phyloP scores from a whole-genome alignment of 2,329 filamentous ascomycete species.

The Phaeosphaeriaceae sp. region DNA sequence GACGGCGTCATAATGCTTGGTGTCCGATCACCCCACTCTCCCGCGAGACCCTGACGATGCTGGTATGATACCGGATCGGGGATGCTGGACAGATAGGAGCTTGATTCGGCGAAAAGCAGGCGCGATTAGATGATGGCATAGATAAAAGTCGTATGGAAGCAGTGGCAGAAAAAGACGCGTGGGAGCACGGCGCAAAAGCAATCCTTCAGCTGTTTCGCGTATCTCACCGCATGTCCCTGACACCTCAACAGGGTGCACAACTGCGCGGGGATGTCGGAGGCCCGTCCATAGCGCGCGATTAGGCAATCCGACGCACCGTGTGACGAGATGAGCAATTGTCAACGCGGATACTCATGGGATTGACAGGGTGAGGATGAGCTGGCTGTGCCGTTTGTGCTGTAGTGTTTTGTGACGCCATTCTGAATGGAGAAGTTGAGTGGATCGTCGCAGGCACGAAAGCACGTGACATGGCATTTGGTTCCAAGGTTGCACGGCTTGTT shows the following conservation, averaged over 20 bases:
- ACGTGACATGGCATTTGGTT: too few species aligned
- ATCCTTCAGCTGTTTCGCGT: not conserved
- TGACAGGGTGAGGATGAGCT: not conserved
- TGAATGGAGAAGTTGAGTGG: not conserved
- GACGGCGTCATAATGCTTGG: conserved; percentile 45
- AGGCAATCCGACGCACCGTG: not conserved
- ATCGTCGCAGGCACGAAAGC: not conserved
- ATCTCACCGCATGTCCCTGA: conserved; percentile 21
- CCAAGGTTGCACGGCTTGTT: too few species aligned
- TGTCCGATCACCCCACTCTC: conserved; percentile 30
- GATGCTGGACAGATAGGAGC: conserved; percentile 1
- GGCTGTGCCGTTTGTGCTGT: not conserved
- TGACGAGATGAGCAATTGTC: not conserved
- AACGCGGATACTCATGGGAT: not conserved
- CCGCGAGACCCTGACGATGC: not conserved
- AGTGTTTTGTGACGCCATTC: not conserved
- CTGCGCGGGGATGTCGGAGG: conserved; percentile 14
- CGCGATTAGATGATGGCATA: not conserved
- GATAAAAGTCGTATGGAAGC: not conserved
- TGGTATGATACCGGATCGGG: not conserved
- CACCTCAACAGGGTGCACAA: not conserved
- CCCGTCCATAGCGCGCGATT: conserved; percentile 8
- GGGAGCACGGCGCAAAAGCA: conserved; percentile 10
- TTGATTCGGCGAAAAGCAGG: not conserved
- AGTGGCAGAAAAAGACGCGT: conserved; percentile 9